Base-by-base conservation (phyloP, 495 filamentous ascomycete genomes). In the Penicillium pulvis region DNA sequence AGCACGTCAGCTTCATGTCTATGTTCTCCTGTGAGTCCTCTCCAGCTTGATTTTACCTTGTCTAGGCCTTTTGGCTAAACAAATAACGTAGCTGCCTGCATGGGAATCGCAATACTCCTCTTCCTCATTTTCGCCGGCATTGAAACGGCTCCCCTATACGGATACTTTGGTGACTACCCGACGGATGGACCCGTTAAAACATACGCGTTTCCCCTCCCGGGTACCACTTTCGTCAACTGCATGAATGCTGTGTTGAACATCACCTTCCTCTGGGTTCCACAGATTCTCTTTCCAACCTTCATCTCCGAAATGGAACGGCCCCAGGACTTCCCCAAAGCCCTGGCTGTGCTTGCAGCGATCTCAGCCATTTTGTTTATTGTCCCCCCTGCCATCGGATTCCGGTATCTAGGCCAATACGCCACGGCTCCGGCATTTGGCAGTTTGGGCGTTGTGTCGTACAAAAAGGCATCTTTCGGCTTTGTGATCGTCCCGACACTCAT, bases 221-320 rank as follows among this genome's bases (percentile, higher is more conserved):
- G 77, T 23, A 79, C 77, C 1, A 78, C 71, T 9, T 80, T 71
- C 69, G 71, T 80, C 7, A 64, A 56, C 12, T 77, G 75, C 65
- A 71, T 80, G 74, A 80, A 80, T 56, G 78, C 76, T 17, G 74
- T 79, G 4, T 51, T 77, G 2, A 79, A 79, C 51, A 76, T 79
- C 59, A 75, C 73, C 23, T 79, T 74, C 58, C 68, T 79, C 62
- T 79, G 75, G 75, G 74, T 80, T 7, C 74, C 76, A 0, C 76
- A 79, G 55, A 77, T 85, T 60, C 76, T 83, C 63, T 85, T 85
- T 63, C 82, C 82, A 24, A 79, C 77, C 36, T 74, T 85, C 56
- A 82, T 85, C 55, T 75, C 82, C 3, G 83, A 86, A 63, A 85
- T 86, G 83, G 74, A 80, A 57, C 66, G 66, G 23, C 83, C 83